Evolutionary conservation across 2,329 filamentous ascomycete species (phyloP), one percentile per base, ranked within the genome.

Genomic region (Scorias spongiosa): DNA sequence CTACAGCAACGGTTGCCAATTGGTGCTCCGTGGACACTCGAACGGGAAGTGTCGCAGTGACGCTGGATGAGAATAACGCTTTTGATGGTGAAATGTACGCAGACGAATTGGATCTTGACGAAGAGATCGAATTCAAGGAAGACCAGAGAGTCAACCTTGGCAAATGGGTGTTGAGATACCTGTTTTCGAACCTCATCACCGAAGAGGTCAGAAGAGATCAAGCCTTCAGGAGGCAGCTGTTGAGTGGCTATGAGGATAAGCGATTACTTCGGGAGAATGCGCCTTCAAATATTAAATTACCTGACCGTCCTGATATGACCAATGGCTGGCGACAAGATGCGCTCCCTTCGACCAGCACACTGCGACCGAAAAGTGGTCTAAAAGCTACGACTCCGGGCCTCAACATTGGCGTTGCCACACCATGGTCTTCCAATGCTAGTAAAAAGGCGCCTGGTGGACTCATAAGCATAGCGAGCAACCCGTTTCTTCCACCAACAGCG

Each of bases 71-170:
- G 36, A 93, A 91, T 56, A 93, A 93, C 53, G 95, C 88, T 60
- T 98, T 98, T 54, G 91, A 98, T 63, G 91, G 88, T 12, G 91
- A 98, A 58, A 83, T 94, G 63, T 98, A 98, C 60, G 89, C 87
- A 1, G 91, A 98, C 59, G 88, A 96, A 63, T 67, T 93, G 30
- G 70, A 79, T 36, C 54, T 89, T 44, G 74, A 82, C 10, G 80
- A 86, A 49, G 69, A 76, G n/a, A 69, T 83, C 14, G 81, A 88
- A 10, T 94, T 94, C 57, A 73, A 82, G 45, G 89, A 96, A 54
- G 91, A 98, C 54, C 89, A 96, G 65, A 78, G 91, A 66, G 93
- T 96, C 62, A 96, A 94, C 57, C 77, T 96, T 39, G 91, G 91
- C 8, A 94, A 93, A 69, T 98, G 91, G 91, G 78, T 96, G 39